Base-by-base conservation (phyloP, 306 rosid genomes). In the Cyamopsis tetragonoloba region DNA sequence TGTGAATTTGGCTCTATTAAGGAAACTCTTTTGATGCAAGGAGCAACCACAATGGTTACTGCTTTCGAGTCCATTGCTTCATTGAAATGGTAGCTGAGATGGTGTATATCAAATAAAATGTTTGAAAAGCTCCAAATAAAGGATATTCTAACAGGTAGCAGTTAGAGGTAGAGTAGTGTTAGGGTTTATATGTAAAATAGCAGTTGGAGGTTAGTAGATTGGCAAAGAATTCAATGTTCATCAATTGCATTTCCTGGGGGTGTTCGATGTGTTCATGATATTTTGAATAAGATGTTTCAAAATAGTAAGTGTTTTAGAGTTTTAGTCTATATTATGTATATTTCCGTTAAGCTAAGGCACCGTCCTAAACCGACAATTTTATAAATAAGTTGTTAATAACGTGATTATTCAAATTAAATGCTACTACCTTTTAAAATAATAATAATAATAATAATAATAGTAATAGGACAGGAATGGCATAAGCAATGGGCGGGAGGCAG, bases 1-100 rank as follows among this genome's bases (percentile, higher is more conserved):
- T 73, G 58, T n/a, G 43, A 68, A 73, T 59, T 49, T 58, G 63
- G 62, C 48, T 59, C 50, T 41, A 44, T 23, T 61, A 10, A 67
- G 54, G 68, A 60, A 77, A 64, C 4, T 22, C 24, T 30, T 19
- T 28, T 63, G 49, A 27, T 65, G 49, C 10, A 37, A 44, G 39
- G 6, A 28, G 66, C 3, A 64, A 30, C 27, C 7, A 23, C 23
- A 3, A 42, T 55, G 31, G 62, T 35, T 49, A 61, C 1, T 24
- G 28, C 27, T 53, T 53, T 32, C 17, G 47, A 55, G 71, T 70
- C 73, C 62, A 26, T 64, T 56, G 18, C 49, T 46, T 19, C 10
- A 20, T 14, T 7, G 3, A 62, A 32, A 48, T 59, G 15, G 12
- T 28, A 30, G 3, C 26, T 49, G 3, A 43, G n/a, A n/a, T n/a